Conservation (phyloP, 1,284 basidiomycete genomes). For the Cystobasidium slooffiae region DNA sequence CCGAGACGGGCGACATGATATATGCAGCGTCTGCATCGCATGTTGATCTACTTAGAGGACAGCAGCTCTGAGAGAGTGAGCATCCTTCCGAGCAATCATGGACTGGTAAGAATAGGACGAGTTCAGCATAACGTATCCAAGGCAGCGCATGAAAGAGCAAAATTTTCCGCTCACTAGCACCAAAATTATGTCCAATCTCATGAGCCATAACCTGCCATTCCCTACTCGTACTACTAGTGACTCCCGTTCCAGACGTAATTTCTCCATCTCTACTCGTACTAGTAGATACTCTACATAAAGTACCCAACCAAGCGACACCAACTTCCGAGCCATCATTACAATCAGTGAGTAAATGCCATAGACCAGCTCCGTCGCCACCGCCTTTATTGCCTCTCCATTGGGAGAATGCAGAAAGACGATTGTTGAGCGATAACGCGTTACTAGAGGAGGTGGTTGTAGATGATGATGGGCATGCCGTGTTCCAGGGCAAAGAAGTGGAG, state of each 20-base stretch:
- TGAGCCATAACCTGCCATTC: conserved; percentile 81
- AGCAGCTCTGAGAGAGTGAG: conserved; percentile 66
- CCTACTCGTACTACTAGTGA: conserved; percentile 68
- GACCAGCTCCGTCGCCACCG: conserved; percentile 61
- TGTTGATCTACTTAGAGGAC: conserved; percentile 66
- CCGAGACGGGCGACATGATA: conserved; percentile 71
- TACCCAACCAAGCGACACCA: conserved; percentile 86
- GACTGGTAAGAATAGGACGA: neutral
- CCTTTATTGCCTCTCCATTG: conserved; percentile 77
- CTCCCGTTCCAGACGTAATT: conserved; percentile 68
- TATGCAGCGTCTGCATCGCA: conserved; percentile 66
- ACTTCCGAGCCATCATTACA: conserved; percentile 83
- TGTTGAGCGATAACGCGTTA: conserved; percentile 61
- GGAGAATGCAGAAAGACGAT: conserved; percentile 78
- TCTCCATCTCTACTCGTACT: conserved; percentile 44
- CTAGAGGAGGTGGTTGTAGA: conserved; percentile 57
- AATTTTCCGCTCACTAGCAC: conserved; percentile 57
- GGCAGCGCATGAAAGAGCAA: neutral
- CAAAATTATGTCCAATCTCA: conserved; percentile 89
- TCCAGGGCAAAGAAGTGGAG: conserved; percentile 60
- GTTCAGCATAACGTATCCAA: neutral
- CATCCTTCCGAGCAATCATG: conserved; percentile 62
- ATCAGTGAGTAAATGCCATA: conserved; percentile 90
- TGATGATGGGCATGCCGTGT: conserved; percentile 59
- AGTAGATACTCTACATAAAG: conserved; percentile 61